Base-by-base conservation (phyloP, 1,139 yeast species). In the Taphrina wiesneri region DNA sequence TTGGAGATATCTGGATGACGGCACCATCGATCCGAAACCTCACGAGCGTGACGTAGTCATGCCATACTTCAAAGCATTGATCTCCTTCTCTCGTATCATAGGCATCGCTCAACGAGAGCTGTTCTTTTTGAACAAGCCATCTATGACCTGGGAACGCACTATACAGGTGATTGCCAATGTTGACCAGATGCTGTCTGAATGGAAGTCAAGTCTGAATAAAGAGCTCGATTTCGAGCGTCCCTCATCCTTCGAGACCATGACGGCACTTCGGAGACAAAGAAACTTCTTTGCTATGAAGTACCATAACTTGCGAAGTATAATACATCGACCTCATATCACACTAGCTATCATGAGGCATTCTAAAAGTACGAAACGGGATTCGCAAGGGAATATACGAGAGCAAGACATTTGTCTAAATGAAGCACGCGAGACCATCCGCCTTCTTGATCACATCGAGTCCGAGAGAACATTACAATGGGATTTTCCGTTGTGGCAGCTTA, bases 81-180 rank as follows among this genome's bases (percentile, higher is more conserved):
- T 67, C 25, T 54, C 56, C 30, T 56, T 69, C 25, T 41, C 67
- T 13, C 39, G 59, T 19, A 67, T 69, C 34, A 53, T 67, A 15
- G 69, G 70, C 17, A 59, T 66, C 15, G 70, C 67, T 7, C 60
- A 67, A 47, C 69, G 68, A 32, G 63, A 65, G 19, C 41, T 69
- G 28, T 69, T 67, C 39, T 65, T 68, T 15, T 59, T 68, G 21
- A 65, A 62, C 34, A 66, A 66, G 41, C 63, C 63, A 23, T 47
- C 65, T 3, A 65, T 66, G 36, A 63, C 67, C 32, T 60, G 62
- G 45, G 60, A 62, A 11, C 52, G 51, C 17, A 62, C 65, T 26
- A 53, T 53, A 21, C 49, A 45, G 1, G 59, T 67, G 34, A 66
- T 69, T 15, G 57, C 62, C 13, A 61, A 61, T 4, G 41, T 69